phyloP scores from a whole-genome alignment of 1,284 basidiomycete species.

The Malassezia brasiliensis region DNA sequence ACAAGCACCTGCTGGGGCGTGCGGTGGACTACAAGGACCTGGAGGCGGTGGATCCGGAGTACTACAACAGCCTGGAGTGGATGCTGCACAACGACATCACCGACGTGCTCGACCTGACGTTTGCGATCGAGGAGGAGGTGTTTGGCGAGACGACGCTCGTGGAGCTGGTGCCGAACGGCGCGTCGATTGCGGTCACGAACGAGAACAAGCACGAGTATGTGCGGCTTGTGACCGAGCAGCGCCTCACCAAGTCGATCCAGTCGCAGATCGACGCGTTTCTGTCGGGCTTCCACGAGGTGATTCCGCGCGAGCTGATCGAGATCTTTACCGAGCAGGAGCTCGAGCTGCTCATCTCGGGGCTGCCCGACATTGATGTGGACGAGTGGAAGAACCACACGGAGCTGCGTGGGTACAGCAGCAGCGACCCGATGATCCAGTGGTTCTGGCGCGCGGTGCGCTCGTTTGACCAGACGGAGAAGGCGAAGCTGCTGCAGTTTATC shows the following conservation, averaged over 20 bases:
- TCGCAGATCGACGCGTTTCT: constrained; percentile 63
- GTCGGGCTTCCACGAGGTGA: constrained; percentile 88
- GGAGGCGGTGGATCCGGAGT: constrained; percentile 53
- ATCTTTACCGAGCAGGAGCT: constrained; percentile 94
- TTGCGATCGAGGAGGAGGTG: constrained; percentile 82
- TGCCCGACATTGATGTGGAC: constrained; percentile 97
- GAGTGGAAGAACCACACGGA: constrained; percentile 94
- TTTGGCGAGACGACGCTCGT: constrained; percentile 44
- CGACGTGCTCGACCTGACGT: constrained; percentile 65
- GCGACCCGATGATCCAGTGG: constrained; percentile 90
- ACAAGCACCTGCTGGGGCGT: constrained; percentile 46
- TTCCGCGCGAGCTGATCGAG: constrained; percentile 56
- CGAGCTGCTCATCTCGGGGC: constrained; percentile 90
- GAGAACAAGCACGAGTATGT: constrained; percentile 97
- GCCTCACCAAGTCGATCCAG: constrained; percentile 77
- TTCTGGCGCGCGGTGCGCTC: constrained; percentile 98
- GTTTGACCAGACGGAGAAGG: constrained; percentile 90
- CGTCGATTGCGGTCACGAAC: constrained; percentile 51
- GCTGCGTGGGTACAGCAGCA: constrained; percentile 65
- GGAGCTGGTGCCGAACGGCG: constrained; percentile 40
- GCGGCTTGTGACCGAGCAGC: constrained; percentile 77
- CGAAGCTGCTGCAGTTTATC: constrained; percentile 79
- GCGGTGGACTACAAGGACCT: constrained; percentile 44
- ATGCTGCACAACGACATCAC: constrained; percentile 56
- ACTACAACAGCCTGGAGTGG: constrained; percentile 65